phyloP scores from a whole-genome alignment of 2,329 filamentous ascomycete species.

The Talaromyces sp. region DNA sequence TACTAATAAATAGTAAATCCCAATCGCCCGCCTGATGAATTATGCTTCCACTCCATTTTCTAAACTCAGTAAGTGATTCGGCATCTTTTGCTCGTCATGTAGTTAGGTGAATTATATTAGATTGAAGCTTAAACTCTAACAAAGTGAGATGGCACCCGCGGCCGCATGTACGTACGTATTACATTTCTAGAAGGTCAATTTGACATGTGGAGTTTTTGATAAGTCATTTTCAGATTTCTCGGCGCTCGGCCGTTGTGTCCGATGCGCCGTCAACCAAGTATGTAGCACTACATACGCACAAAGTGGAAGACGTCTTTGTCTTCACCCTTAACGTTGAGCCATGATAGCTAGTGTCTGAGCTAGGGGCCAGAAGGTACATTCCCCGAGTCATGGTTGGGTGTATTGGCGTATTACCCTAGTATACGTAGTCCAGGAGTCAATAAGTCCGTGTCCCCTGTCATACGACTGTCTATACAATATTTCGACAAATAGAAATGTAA shows the following conservation, averaged over 20 bases:
- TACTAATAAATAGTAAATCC: background rate
- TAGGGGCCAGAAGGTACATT: background rate
- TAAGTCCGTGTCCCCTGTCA: background rate
- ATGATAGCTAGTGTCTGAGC: background rate
- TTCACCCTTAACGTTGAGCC: background rate
- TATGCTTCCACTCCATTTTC: background rate
- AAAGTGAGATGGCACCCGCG: too few relatives aligned
- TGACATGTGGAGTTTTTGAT: background rate
- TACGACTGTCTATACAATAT: background rate
- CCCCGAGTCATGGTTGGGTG: background rate
- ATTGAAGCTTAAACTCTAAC: background rate
- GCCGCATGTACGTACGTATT: too few relatives aligned
- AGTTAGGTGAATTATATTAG: background rate
- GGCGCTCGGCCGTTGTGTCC: background rate
- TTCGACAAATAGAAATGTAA: background rate
- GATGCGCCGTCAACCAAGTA: background rate
- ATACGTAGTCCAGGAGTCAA: background rate
- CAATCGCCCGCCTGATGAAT: background rate
- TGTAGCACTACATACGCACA: background rate
- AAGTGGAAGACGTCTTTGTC: background rate
- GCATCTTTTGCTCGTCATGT: background rate
- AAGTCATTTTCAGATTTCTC: background rate
- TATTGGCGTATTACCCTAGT: constrained; percentile 3
- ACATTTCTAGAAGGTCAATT: background rate
- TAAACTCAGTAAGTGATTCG: constrained; percentile 1